Evolutionary conservation across 306 rosid genomes (phyloP).

Genomic region (Cyamopsis tetragonoloba): DNA sequence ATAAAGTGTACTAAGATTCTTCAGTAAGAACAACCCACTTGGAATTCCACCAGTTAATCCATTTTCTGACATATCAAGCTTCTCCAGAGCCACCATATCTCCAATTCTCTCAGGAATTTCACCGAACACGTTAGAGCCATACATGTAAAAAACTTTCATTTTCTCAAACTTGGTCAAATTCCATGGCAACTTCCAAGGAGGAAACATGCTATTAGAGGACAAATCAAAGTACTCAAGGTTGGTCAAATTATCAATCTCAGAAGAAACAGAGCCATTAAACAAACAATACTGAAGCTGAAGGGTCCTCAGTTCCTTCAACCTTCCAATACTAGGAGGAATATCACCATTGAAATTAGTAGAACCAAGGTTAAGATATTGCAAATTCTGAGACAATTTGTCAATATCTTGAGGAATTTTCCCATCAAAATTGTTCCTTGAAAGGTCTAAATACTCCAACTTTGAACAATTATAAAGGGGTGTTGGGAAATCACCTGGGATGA

Average conservation of each 20-base stretch:
- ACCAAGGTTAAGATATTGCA: conserved; percentile 31
- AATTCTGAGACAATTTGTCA: neutral
- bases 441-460: conserved; percentile 19
- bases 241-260: conserved; percentile 23
- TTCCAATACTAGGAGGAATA: conserved; percentile 32
- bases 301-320: conserved; percentile 10
- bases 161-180: conserved; percentile 23
- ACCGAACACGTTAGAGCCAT: conserved; percentile 25
- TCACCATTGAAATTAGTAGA: conserved; percentile 30
- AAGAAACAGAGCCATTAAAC: conserved; percentile 22
- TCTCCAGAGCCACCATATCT: conserved; percentile 33
- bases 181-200: conserved; percentile 24
- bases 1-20: conserved; percentile 24
- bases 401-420: conserved; percentile 32
- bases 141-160: conserved; percentile 26
- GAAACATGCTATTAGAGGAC: conserved; percentile 23
- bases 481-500: conserved; percentile 37
- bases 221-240: conserved; percentile 34
- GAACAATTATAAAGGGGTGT: conserved; percentile 27
- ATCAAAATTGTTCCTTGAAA: conserved; percentile 30
- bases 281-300: conserved; percentile 12
- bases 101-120: conserved; percentile 25
- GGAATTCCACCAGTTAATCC: conserved; percentile 24
- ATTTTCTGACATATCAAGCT: conserved; percentile 21
- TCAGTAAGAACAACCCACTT: conserved; percentile 18